Conservation (phyloP, 306 rosid species). For the Dalbergia cultrata region DNA sequence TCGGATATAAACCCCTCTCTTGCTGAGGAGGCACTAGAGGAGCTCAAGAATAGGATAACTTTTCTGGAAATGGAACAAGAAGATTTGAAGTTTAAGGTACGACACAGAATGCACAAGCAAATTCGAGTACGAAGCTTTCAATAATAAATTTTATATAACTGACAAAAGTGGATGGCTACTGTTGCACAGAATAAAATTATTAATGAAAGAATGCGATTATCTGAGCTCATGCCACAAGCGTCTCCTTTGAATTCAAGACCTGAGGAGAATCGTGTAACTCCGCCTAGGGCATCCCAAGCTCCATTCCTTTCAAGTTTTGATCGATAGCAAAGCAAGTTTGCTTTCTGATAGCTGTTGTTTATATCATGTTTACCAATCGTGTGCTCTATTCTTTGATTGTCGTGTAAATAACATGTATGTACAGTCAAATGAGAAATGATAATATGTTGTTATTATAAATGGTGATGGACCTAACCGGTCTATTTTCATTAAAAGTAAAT, state of each 20-base stretch:
- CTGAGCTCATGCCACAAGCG: conserved; percentile 73
- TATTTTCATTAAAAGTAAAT: too few relatives aligned
- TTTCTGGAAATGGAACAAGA: conserved; percentile 75
- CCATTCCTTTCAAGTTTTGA: conserved; percentile 82
- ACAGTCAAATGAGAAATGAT: conserved; percentile 28
- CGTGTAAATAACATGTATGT: conserved; percentile 52
- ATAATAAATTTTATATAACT: not conserved
- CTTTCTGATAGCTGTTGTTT: conserved; percentile 37
- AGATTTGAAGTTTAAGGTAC: conserved; percentile 86
- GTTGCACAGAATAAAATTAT: conserved; percentile 68
- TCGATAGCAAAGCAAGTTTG: conserved; percentile 60
- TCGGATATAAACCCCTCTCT: conserved; percentile 63
- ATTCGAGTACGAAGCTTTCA: conserved; percentile 9
- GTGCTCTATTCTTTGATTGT: conserved; percentile 40
- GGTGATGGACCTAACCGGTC: too few relatives aligned
- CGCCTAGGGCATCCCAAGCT: conserved; percentile 65
- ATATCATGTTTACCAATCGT: conserved; percentile 15
- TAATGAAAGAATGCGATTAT: conserved; percentile 69
- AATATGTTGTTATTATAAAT: not conserved
- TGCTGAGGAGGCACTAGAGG: conserved; percentile 82
- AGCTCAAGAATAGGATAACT: conserved; percentile 61
- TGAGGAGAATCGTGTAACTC: conserved; percentile 64
- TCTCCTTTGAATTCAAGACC: conserved; percentile 65
- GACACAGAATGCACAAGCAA: not conserved
- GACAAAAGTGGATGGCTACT: conserved; percentile 12